Conservation (phyloP, 2,329 filamentous ascomycete genomes). For the Tricladium varicosporioides region DNA sequence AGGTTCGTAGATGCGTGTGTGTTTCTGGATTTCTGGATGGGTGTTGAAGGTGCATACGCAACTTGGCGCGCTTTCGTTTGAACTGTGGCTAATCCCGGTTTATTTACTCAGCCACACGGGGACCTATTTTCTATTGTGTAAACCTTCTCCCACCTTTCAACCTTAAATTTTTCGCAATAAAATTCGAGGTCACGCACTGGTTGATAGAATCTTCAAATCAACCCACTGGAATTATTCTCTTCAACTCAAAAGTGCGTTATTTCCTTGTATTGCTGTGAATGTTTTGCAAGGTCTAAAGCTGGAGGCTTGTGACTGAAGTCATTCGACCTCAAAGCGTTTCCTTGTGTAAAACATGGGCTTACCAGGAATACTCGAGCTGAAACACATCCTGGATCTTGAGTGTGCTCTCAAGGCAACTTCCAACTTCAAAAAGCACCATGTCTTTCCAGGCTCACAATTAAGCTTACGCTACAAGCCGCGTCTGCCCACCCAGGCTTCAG, state of each 20-base stretch:
- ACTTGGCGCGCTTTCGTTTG: slow-evolving; percentile 5
- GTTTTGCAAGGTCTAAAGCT: not conserved
- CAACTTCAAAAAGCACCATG: not conserved
- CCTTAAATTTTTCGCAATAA: not conserved
- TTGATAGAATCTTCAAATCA: too few relatives aligned
- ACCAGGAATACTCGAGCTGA: not conserved
- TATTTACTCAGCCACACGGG: slow-evolving; percentile 13
- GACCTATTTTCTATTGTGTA: not conserved
- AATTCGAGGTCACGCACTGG: not conserved
- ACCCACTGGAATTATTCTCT: too few relatives aligned
- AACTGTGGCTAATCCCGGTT: slow-evolving; percentile 1
- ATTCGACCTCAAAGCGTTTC: not conserved
- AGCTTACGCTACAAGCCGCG: slow-evolving; percentile 11
- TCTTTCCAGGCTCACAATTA: not conserved
- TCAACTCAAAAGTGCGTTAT: too few relatives aligned
- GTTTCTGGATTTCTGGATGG: slow-evolving; percentile 13
- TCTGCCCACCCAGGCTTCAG: slow-evolving; percentile 4
- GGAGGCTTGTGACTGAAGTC: slow-evolving; percentile 6
- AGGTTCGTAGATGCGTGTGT: slow-evolving; percentile 2
- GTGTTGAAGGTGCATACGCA: slow-evolving; percentile 20
- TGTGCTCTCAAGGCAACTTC: not conserved
- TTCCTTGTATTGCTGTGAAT: not conserved
- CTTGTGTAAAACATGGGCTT: not conserved
- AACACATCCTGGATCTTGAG: not conserved
- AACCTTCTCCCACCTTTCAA: slow-evolving; percentile 7